Conservation (phyloP, 2,329 filamentous ascomycete species). For the Cladophialophora exuberans region DNA sequence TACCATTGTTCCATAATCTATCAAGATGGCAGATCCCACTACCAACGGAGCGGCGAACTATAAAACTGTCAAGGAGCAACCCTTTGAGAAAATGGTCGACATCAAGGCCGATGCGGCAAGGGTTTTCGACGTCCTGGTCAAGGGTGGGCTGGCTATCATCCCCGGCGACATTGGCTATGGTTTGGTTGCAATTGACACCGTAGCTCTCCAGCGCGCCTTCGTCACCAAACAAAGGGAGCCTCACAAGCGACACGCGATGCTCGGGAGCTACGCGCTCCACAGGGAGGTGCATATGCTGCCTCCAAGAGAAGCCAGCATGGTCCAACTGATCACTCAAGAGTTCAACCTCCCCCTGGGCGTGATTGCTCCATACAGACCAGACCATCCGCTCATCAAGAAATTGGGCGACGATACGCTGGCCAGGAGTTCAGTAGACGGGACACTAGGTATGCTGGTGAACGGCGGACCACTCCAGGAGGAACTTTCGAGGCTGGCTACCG, state of each 20-base stretch:
- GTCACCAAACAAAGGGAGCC: constrained; percentile 31
- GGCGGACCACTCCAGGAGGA: constrained; percentile 37
- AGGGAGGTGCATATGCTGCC: constrained; percentile 32
- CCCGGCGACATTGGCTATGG: constrained; percentile 37
- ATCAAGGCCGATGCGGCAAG: constrained; percentile 29
- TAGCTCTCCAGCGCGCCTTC: constrained; percentile 32
- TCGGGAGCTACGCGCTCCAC: constrained; percentile 36
- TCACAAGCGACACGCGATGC: constrained; percentile 37
- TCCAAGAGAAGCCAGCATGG: constrained; percentile 26
- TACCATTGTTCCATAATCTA: too few relatives aligned
- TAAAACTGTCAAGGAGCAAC: too few relatives aligned
- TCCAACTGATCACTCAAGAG: constrained; percentile 32
- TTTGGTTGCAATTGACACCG: constrained; percentile 30
- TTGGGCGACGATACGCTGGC: constrained; percentile 26
- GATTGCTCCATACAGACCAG: constrained; percentile 31
- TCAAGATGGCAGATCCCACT: too few relatives aligned
- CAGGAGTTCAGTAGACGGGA: constrained; percentile 31
- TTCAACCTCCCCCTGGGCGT: constrained; percentile 36
- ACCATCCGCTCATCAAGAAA: constrained; percentile 35
- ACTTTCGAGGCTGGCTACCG: constrained; percentile 32
- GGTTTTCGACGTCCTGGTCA: constrained; percentile 32
- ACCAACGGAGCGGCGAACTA: too few relatives aligned
- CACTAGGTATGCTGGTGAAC: constrained; percentile 37
- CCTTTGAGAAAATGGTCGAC: constrained; percentile 7
- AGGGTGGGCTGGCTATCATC: constrained; percentile 36